These are phyloP conservation scores for Wickerhamomyces rabaulensis DNA, from an alignment of 805 yeast species.

Conservation along the genomic window DNA sequence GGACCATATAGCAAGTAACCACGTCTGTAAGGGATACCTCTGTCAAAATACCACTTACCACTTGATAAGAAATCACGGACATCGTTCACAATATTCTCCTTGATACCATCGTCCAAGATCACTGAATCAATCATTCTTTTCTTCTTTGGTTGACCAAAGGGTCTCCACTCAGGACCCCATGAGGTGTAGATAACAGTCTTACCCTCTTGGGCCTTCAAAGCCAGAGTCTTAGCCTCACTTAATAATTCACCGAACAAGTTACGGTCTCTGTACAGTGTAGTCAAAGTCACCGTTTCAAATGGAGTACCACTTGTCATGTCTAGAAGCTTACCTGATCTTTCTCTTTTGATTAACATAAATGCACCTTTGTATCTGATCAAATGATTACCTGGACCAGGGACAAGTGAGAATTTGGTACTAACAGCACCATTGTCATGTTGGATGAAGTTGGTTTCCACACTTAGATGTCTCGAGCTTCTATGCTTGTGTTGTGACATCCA, in stretches of 20 bases:
- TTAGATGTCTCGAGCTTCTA: slow-evolving; percentile 73
- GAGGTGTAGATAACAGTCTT: slow-evolving; percentile 91
- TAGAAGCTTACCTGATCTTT: slow-evolving; percentile 81
- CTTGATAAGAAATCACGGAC: slow-evolving; percentile 73
- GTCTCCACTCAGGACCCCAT: slow-evolving; percentile 99
- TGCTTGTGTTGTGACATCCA: slow-evolving; percentile 89
- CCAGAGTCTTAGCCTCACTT: slow-evolving; percentile 79
- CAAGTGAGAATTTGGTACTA: slow-evolving; percentile 79
- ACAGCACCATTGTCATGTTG: slow-evolving; percentile 94
- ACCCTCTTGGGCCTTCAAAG: slow-evolving; percentile 80
- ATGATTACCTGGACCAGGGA: slow-evolving; percentile 97
- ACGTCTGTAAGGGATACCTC: slow-evolving; percentile 97
- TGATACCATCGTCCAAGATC: slow-evolving; percentile 71
- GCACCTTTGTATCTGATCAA: slow-evolving; percentile 82
- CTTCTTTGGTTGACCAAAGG: slow-evolving; percentile 91
- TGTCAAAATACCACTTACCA: slow-evolving; percentile 87
- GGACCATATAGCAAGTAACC: slow-evolving; percentile 95
- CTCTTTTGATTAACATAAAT: slow-evolving; percentile 82
- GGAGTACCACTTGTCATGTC: slow-evolving; percentile 92
- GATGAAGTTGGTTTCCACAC: slow-evolving; percentile 80
- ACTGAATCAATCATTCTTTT: slow-evolving; percentile 84
- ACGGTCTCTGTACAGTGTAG: slow-evolving; percentile 83
- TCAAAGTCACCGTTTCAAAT: slow-evolving; percentile 90
- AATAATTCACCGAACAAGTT: slow-evolving; percentile 62
- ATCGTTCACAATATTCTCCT: slow-evolving; percentile 60